These are phyloP conservation scores for Scleroderma citrinum DNA, from an alignment of 768 basidiomycete genomes.

Conservation along the genomic window DNA sequence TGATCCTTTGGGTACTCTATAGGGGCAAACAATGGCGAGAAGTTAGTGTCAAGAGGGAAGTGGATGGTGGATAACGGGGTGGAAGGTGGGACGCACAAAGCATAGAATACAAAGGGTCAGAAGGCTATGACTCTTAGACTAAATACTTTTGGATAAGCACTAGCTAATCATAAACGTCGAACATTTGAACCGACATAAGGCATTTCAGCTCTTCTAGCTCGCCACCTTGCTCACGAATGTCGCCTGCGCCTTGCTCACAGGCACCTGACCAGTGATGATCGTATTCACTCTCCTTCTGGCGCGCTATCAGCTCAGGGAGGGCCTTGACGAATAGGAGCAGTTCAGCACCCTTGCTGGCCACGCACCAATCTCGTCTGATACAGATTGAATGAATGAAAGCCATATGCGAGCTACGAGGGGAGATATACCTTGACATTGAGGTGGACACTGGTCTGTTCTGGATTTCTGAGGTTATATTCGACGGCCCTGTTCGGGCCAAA, in stretches of 20 bases:
- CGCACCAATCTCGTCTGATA: conserved; percentile 95
- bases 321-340: conserved; percentile 89
- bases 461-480: too few relatives aligned
- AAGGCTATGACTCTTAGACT: too few relatives aligned
- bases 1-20: conserved; percentile 55
- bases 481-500: too few relatives aligned
- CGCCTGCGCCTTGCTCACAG: conserved; percentile 94
- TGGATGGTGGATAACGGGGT: background rate
- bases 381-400: conserved; percentile 55
- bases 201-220: conserved; percentile 81
- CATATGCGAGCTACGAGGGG: background rate
- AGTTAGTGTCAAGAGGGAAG: conserved; percentile 40
- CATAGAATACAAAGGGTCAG: too few relatives aligned
- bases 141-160: too few relatives aligned
- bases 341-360: conserved; percentile 48
- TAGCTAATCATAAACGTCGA: too few relatives aligned
- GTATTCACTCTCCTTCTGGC: conserved; percentile 62
- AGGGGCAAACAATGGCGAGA: conserved; percentile 61
- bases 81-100: background rate
- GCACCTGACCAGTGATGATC: conserved; percentile 94
- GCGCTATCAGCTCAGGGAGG: conserved; percentile 67
- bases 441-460: conserved; percentile 92
- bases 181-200: too few relatives aligned
- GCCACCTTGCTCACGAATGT: conserved; percentile 90
- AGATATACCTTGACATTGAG: conserved; percentile 88